phyloP scores from a whole-genome alignment of 2,329 filamentous ascomycete genomes.

The Claviceps quebecensis region DNA sequence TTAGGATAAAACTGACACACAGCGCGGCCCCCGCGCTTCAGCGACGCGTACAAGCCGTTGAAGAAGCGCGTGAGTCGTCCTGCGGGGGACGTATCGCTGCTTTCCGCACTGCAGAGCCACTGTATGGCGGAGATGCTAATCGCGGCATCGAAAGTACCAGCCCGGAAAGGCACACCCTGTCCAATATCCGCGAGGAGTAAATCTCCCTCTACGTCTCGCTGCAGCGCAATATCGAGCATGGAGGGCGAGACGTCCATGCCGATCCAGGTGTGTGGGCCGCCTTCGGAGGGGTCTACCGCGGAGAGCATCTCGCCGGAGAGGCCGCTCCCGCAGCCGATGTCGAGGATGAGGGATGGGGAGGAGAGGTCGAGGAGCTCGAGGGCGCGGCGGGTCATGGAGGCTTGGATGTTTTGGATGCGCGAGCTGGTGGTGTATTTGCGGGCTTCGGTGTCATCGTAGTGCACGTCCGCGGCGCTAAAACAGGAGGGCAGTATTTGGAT shows the following conservation, averaged over 20 bases:
- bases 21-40: constrained; percentile 73
- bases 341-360: constrained; percentile 75
- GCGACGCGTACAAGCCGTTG: constrained; percentile 73
- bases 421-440: constrained; percentile 96
- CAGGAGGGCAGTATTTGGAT: too few species aligned
- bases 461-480: constrained; percentile 75
- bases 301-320: constrained; percentile 90
- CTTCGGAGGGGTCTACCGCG: constrained; percentile 50
- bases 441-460: constrained; percentile 92
- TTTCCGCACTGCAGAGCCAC: constrained; percentile 95
- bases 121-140: constrained; percentile 95
- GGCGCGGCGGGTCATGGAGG: constrained; percentile 84
- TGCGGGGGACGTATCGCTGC: constrained; percentile 65
- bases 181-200: constrained; percentile 90
- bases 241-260: constrained; percentile 89
- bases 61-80: constrained; percentile 78
- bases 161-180: constrained; percentile 85
- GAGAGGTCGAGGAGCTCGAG: constrained; percentile 78
- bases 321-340: constrained; percentile 91
- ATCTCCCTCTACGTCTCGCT: constrained; percentile 85
- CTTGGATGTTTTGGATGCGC: constrained; percentile 90
- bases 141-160: constrained; percentile 86
- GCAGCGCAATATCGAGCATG: constrained; percentile 94
- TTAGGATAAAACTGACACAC: constrained; percentile 98
- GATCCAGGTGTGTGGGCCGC: constrained; percentile 87